A percentile compares a stretch with the other conserved stretches of the same genome.
phyloP scores from a whole-genome alignment of 1,284 basidiomycete genomes.

The Ceraceosorus guamensis region DNA sequence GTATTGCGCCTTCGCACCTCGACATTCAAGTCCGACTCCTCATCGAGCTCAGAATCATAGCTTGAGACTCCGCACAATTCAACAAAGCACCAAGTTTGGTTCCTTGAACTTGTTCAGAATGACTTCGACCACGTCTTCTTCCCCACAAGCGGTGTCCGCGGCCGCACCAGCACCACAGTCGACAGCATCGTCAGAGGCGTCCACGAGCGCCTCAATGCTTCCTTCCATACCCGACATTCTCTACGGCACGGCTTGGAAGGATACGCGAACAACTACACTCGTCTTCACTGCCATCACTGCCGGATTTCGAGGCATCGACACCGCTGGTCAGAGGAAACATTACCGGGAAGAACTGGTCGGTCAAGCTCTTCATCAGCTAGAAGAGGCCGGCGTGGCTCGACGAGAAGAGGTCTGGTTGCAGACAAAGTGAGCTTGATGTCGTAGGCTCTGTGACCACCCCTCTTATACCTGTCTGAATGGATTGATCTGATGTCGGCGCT shows the following conservation, averaged over 20 bases:
- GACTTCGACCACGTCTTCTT: too few species aligned
- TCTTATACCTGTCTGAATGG: background rate
- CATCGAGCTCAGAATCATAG: too few species aligned
- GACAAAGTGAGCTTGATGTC: slow-evolving; percentile 22
- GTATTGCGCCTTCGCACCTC: too few species aligned
- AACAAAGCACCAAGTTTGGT: too few species aligned
- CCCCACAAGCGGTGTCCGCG: too few species aligned
- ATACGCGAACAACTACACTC: slow-evolving; percentile 25
- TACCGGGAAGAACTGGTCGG: slow-evolving; percentile 45
- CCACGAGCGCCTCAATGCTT: slow-evolving; percentile 3
- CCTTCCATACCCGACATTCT: slow-evolving; percentile 26
- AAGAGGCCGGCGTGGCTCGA: slow-evolving; percentile 17
- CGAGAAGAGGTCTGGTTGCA: slow-evolving; percentile 38
- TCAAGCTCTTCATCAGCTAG: slow-evolving; percentile 20
- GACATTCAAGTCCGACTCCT: too few species aligned
- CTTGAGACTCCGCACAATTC: too few species aligned
- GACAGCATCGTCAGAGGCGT: background rate
- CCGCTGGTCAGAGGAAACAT: slow-evolving; percentile 43
- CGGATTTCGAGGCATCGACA: slow-evolving; percentile 44
- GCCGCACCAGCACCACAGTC: too few species aligned
- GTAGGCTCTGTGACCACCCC: background rate
- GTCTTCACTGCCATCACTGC: slow-evolving; percentile 30
- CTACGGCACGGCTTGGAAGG: slow-evolving; percentile 47
- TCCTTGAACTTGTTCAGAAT: too few species aligned
- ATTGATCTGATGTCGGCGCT: background rate